Evolutionary conservation across 306 rosid genomes (phyloP), one percentile per base, ranked within the genome.

Genomic region (Inga leiocalycina): DNA sequence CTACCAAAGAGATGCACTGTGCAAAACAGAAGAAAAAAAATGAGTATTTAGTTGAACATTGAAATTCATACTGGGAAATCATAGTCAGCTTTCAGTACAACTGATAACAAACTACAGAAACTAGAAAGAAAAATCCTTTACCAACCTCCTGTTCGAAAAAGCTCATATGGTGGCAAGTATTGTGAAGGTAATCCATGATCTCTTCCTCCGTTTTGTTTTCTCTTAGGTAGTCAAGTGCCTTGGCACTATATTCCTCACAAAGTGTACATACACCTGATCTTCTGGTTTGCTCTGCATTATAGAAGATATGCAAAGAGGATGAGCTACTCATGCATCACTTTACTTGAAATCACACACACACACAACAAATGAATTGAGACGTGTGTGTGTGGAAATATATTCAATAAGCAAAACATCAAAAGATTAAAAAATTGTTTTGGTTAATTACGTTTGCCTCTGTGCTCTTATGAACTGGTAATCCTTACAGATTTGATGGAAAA

Each of bases 1-100:
- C 91, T 90, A 96, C 99, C 90, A 96, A 82, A 76, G 78, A 54
- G 82, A 74, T 13, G 83, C 99, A 96, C 99, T 96, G 89, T 71
- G 14, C 41, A 76, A 68, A 41, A 66, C 73, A 71, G 37, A 83
- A 17, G 61, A 80, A 54, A 81, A 16, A 49, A 69, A 32, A 56
- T 48, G 32, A 85, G 54, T 70, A 79, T 34, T 45, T 41, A 56
- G 19, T 73, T 66, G 72, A 73, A 56, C 45, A 78, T 78, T 30
- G 15, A 71, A 71, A 27, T 32, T 12, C 79, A 81, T 48, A 32
- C 27, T 0, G 1, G 65, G 46, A 74, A 43, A 79, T 32, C 62
- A 43, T 80, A 27, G 34, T 59, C 35, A 32, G 64, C 41, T 45
- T 74, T 70, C 24, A 30, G 14, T 34, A 27, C 74, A 80, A 45